phyloP scores from a whole-genome alignment of 2,329 filamentous ascomycete genomes.

The Aspergillus vadensis region DNA sequence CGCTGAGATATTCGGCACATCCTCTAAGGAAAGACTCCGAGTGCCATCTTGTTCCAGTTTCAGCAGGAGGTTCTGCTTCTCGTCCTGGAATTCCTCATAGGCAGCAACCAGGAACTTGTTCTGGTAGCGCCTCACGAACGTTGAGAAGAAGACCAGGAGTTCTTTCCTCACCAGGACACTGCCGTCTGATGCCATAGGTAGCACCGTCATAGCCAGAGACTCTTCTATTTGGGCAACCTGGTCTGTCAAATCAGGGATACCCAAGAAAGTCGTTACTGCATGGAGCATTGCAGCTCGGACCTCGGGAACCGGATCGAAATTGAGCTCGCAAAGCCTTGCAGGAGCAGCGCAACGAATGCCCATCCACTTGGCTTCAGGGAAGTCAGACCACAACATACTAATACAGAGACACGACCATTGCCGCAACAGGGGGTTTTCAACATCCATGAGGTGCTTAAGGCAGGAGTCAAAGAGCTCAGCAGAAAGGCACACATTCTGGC shows the following conservation, averaged over 20 bases:
- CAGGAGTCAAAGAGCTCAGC: constrained; percentile 90
- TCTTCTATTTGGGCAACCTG: constrained; percentile 91
- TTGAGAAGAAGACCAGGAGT: constrained; percentile 88
- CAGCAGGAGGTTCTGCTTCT: constrained; percentile 67
- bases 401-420: constrained; percentile 97
- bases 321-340: constrained; percentile 74
- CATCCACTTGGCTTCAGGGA: constrained; percentile 91
- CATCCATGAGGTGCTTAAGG: constrained; percentile 77
- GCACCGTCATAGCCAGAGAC: constrained; percentile 80
- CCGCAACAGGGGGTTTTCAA: constrained; percentile 81
- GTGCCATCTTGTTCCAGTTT: constrained; percentile 47
- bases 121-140: constrained; percentile 86
- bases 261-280: constrained; percentile 89
- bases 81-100: constrained; percentile 85
- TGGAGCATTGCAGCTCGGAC: constrained; percentile 92
- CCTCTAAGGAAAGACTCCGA: constrained; percentile 23
- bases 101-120: constrained; percentile 89
- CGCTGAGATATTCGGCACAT: constrained; percentile 23
- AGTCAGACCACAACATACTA: constrained; percentile 90
- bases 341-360: constrained; percentile 89
- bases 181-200: constrained; percentile 91
- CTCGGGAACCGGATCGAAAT: constrained; percentile 84
- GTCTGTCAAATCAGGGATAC: constrained; percentile 87
- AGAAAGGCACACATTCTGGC: constrained; percentile 87
- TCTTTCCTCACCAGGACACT: constrained; percentile 94